Evolutionary conservation across 768 basidiomycete species (phyloP), one percentile per base, ranked within the genome.

Genomic region (Pulveroboletus frians): DNA sequence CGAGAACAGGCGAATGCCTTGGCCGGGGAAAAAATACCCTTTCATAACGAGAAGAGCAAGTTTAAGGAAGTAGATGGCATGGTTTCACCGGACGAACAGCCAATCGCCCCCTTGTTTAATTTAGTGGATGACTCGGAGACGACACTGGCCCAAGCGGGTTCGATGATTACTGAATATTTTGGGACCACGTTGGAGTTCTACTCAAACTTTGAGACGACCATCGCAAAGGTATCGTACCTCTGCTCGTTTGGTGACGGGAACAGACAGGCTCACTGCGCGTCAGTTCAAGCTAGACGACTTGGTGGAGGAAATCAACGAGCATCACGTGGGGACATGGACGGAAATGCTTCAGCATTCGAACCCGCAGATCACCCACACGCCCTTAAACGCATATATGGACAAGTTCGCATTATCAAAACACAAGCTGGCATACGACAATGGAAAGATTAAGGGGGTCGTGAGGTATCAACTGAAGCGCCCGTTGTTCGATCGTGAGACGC

Each of bases 231-330:
- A 51, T 14, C 23, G 23, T 30, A 1, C 11, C 7, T 66, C 59
- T 35, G 4, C 46, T 31, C 15, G 11, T n/a, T 48, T 4, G 14
- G 31, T 43, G 14, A 27, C 45, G 18, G n/a, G 23, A 21, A 2
- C 37, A 0, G n/a, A 35, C 30, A 8, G 39, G 15, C 35, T 59
- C 29, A 54, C 17, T 1, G 17, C 4, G 27, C 13, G 27, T 21
- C 58, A 88, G 84, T 70, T 87, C 56, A 76, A 72, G 39, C 73
- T 79, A 23, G 84, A 88, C 46, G 86, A 89, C 54, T 66, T 77
- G 35, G 78, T 90, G 7, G 87, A 91, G 60, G 86, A 89, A 42
- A 87, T 90, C 60, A 92, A 92, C 61, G 88, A 91, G 61, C 78
- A 82, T 41, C 90, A 93, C 60, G 85, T 90, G 29, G 73, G 78